Percentiles rank a stretch among this genome's conserved stretches.
phyloP scores from a whole-genome alignment of 2,329 filamentous ascomycete genomes.

The Metarhizium robertsii region DNA sequence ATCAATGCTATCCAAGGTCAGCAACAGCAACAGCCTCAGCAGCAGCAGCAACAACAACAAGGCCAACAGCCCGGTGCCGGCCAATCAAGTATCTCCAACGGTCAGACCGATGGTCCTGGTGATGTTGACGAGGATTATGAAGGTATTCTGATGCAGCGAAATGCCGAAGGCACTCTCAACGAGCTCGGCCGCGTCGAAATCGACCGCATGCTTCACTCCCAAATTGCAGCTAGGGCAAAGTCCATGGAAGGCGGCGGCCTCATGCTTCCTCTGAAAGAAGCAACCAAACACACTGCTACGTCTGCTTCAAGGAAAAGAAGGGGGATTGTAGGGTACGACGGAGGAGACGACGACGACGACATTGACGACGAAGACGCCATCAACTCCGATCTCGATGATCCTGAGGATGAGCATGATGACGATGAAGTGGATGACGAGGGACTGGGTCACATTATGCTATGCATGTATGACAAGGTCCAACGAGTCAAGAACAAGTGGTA shows the following conservation, averaged over 20 bases:
- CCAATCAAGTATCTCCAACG: constrained; percentile 24
- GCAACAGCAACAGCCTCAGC: constrained; percentile 18
- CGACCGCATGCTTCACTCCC: constrained; percentile 59
- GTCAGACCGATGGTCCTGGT: constrained; percentile 65
- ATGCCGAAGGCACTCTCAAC: constrained; percentile 41
- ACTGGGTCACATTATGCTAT: constrained; percentile 86
- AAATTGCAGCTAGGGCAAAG: constrained; percentile 56
- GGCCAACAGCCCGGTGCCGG: constrained; percentile 8
- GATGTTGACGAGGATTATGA: constrained; percentile 45
- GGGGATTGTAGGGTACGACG: constrained; percentile 48
- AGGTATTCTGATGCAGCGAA: constrained; percentile 49
- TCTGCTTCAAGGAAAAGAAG: constrained; percentile 13
- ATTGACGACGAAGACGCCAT: constrained; percentile 86
- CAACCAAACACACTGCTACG: constrained; percentile 24
- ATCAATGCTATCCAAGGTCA: constrained; percentile 51
- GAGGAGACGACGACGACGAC: constrained; percentile 50
- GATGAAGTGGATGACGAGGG: constrained; percentile 83
- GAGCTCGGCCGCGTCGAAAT: constrained; percentile 54
- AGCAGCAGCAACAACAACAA: constrained; percentile 20
- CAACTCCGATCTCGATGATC: constrained; percentile 94
- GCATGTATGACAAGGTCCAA: constrained; percentile 99
- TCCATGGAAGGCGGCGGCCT: constrained; percentile 66
- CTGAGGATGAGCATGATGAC: constrained; percentile 75
- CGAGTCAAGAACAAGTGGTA: constrained; percentile 97
- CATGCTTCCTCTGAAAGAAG: constrained; percentile 61